phyloP scores from a whole-genome alignment of 495 filamentous ascomycete genomes.

The Bacidia gigantensis region DNA sequence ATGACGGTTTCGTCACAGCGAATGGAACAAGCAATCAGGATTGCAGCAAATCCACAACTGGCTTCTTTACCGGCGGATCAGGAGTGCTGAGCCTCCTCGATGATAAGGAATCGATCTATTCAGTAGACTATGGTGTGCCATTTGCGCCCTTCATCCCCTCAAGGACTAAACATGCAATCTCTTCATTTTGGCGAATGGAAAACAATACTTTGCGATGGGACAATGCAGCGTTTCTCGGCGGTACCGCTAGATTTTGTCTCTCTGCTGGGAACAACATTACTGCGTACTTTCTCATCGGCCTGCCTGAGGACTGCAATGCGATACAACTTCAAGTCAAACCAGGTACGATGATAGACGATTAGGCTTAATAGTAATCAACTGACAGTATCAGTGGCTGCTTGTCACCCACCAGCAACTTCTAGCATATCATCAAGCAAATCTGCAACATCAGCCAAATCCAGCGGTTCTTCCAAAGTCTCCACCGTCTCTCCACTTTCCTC shows the following conservation, averaged over 20 bases:
- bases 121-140: neutral
- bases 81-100: neutral
- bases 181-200: neutral
- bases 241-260: neutral
- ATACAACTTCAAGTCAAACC: neutral
- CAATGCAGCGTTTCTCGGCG: neutral
- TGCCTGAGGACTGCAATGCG: neutral
- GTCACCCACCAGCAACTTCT: no score
- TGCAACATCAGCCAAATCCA: no score
- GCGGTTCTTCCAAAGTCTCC: no score
- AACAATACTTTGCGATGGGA: neutral
- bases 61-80: neutral
- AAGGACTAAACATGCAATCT: neutral
- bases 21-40: neutral
- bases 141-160: neutral
- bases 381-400: no score
- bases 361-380: no score
- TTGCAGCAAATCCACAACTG: neutral
- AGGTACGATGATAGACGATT: no score
- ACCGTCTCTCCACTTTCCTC: no score
- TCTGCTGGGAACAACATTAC: neutral
- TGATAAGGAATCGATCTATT: neutral
- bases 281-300: neutral
- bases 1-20: neutral
- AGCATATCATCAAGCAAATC: no score